Conservation (phyloP, 345 rosid species). For the Populus simonii region DNA sequence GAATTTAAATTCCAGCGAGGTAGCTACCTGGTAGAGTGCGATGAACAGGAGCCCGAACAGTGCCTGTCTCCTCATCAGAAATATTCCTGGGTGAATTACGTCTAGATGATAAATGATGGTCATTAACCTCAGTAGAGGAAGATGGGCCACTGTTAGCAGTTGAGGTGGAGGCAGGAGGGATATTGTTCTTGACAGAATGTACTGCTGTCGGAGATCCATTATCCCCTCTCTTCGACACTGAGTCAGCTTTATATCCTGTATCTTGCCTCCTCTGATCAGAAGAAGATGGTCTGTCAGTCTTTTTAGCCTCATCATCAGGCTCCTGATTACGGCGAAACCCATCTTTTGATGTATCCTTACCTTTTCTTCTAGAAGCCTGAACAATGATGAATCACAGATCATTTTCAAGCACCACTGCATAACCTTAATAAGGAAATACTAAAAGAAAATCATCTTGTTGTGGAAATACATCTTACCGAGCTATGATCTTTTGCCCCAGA, state of each 20-base stretch:
- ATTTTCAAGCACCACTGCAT: conserved; percentile 3
- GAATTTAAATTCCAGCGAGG: not conserved
- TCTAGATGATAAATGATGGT: conserved; percentile 56
- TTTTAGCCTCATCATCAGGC: conserved; percentile 56
- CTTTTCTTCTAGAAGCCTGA: conserved; percentile 71
- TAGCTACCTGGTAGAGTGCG: conserved; percentile 73
- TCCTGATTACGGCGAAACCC: conserved; percentile 40
- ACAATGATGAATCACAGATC: conserved; percentile 4
- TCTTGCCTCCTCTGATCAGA: conserved; percentile 63
- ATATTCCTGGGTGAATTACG: conserved; percentile 56
- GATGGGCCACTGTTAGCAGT: conserved; percentile 76
- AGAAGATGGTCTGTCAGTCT: conserved; percentile 51
- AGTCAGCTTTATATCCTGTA: conserved; percentile 40
- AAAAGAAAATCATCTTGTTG: not conserved
- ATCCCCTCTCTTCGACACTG: conserved; percentile 46
- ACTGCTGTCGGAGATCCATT: conserved; percentile 35
- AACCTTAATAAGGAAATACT: conserved; percentile 1
- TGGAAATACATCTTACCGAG: conserved; percentile 44
- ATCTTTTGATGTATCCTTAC: conserved; percentile 67
- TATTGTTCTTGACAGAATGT: conserved; percentile 36
- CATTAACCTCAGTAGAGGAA: conserved; percentile 67
- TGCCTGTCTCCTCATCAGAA: conserved; percentile 62
- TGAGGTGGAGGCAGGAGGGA: conserved; percentile 45
- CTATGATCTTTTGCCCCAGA: conserved; percentile 69
- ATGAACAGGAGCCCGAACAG: conserved; percentile 47